These are phyloP conservation scores for Mucor lusitanicus DNA, from an alignment of 371 early-diverging fungal genomes.

Conservation along the genomic window DNA sequence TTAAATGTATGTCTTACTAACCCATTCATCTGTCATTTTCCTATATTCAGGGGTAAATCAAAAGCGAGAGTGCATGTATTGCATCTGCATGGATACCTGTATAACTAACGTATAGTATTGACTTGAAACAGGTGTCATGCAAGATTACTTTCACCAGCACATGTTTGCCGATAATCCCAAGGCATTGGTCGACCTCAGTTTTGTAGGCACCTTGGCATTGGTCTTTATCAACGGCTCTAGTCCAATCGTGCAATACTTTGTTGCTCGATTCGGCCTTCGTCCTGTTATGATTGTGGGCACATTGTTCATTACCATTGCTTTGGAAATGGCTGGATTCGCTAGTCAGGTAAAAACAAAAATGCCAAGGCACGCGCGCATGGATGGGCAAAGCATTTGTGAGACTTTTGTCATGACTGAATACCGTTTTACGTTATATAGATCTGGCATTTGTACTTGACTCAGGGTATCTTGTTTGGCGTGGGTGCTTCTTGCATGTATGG, in stretches of 20 bases:
- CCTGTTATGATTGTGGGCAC: conserved; percentile 29
- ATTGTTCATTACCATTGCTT: conserved; percentile 24
- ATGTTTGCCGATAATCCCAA: conserved; percentile 18
- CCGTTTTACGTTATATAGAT: conserved; percentile 49
- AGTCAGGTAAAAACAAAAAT: conserved; percentile 24
- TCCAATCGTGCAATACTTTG: conserved; percentile 33
- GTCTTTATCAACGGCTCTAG: conserved; percentile 33
- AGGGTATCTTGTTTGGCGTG: conserved; percentile 32
- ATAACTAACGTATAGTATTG: not conserved
- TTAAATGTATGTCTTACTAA: not conserved
- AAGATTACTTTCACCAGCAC: conserved; percentile 26
- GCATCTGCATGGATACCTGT: not conserved
- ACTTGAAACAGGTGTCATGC: conserved; percentile 26
- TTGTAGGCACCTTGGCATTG: conserved; percentile 42
- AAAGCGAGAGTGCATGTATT: not conserved
- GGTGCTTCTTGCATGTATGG: conserved; percentile 48
- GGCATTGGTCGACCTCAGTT: conserved; percentile 33
- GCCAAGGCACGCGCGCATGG: not conserved
- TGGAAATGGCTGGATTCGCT: conserved; percentile 41
- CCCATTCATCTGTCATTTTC: not conserved
- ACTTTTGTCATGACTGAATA: conserved; percentile 31
- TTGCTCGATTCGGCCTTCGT: conserved; percentile 26
- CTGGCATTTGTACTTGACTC: conserved; percentile 36
- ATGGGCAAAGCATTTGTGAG: not conserved
- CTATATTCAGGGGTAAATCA: conserved; percentile 16